Conservation (phyloP, 768 basidiomycete genomes). For the Macrolepiota dolichaula region DNA sequence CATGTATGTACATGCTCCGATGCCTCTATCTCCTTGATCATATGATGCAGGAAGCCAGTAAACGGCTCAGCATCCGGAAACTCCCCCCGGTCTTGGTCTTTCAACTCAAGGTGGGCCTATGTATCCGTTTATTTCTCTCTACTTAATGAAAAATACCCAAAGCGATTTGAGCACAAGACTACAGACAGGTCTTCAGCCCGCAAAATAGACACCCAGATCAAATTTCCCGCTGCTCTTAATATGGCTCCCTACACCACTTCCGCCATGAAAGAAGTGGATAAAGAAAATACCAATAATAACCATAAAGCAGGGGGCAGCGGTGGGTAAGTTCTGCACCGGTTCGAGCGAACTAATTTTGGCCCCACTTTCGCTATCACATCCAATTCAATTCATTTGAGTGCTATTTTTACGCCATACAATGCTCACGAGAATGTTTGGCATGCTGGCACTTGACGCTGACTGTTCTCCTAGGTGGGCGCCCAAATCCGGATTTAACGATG, state of each 20-base stretch:
- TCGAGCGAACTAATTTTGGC: not conserved
- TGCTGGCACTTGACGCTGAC: not conserved
- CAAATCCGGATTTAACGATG: slow-evolving; percentile 42
- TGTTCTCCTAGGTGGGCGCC: not conserved
- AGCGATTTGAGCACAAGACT: slow-evolving; percentile 93
- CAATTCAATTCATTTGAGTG: not conserved
- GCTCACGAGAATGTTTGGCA: not conserved
- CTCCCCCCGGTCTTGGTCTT: slow-evolving; percentile 90
- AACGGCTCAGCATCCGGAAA: slow-evolving; percentile 79
- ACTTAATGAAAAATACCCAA: slow-evolving; percentile 6
- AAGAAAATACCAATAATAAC: slow-evolving; percentile 29
- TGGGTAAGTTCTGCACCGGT: not conserved
- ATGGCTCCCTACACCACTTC: slow-evolving; percentile 86
- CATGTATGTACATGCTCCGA: not conserved
- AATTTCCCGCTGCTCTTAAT: slow-evolving; percentile 80
- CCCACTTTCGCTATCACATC: not conserved
- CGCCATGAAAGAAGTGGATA: slow-evolving; percentile 47
- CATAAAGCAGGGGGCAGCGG: not conserved
- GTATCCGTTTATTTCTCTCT: not conserved
- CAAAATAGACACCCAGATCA: slow-evolving; percentile 83
- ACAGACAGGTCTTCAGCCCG: slow-evolving; percentile 67
- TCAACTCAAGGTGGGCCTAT: slow-evolving; percentile 77
- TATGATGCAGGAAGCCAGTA: slow-evolving; percentile 63
- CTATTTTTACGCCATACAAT: not conserved
- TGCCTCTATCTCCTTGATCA: not conserved